These are phyloP conservation scores for Citrus reticulata DNA, from an alignment of 345 rosid species.

Conservation along the genomic window DNA sequence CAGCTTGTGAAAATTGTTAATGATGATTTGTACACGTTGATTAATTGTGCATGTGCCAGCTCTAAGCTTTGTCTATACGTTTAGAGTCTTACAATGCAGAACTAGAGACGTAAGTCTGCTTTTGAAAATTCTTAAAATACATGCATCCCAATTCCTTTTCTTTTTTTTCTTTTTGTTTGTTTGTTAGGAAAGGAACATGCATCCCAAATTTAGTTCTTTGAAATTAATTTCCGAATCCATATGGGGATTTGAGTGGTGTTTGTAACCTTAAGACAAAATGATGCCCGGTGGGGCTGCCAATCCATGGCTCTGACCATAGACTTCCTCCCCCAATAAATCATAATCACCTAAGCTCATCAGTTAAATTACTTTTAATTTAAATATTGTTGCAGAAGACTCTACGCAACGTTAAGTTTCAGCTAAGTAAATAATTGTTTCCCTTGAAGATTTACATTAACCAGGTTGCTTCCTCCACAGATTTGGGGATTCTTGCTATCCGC, in stretches of 20 bases:
- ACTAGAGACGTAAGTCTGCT: no score
- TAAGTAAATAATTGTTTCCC: not conserved
- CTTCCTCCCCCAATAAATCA: not conserved
- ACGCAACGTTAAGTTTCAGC: constrained; percentile 10
- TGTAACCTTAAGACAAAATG: constrained; percentile 3
- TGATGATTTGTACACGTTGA: no score
- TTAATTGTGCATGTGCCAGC: no score
- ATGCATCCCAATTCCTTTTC: no score
- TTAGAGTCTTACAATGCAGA: no score
- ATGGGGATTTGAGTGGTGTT: constrained; percentile 4
- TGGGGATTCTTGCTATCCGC: not conserved
- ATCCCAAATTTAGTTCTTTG: no score
- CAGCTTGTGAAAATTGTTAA: not conserved
- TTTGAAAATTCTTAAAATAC: no score
- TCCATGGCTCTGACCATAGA: not conserved
- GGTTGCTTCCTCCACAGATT: constrained; percentile 2
- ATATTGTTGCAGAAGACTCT: constrained; percentile 7
- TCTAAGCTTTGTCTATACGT: no score
- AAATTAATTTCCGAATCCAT: not conserved
- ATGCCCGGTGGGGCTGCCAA: constrained; percentile 15
- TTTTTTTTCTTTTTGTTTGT: no score
- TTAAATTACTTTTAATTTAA: constrained; percentile 13
- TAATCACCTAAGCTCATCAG: not conserved
- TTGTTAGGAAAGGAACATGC: no score
- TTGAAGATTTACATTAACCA: not conserved